Base-by-base conservation (phyloP, 805 yeast species). In the Nakazawaea anatomiae region DNA sequence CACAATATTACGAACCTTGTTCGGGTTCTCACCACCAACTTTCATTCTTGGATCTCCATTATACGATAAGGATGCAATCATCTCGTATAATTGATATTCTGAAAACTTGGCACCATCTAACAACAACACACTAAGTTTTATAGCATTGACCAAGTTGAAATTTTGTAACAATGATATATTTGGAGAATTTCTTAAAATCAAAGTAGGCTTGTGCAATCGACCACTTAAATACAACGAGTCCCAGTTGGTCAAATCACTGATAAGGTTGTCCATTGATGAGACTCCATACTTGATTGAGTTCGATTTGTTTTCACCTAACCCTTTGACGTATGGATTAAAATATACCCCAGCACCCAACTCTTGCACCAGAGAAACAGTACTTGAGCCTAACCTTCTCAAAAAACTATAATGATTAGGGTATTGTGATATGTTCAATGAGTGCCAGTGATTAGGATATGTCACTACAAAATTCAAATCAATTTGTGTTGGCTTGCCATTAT, bases 191-290 rank as follows among this genome's bases (percentile, higher is more conserved):
- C 81, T 76, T 39, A 88, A 64, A 35, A 87, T 75, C 54, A 87
- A 85, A 5, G 92, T 96, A 0, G 99, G 99, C 61, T 94, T 94
- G 59, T 94, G 99, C 52, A 94, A 71, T 55, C 99, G 74, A 1
- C 99, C 99, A 1, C 97, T 95, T 18, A 94, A 62, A 60, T 94
- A 94, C 59, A 94, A 76, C 0, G 90, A 79, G 31, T 81, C 73
- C 99, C 99, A 94, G 50, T 85, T 80, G n/a, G 79, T 72, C 30
- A 94, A 69, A 67, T 94, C 99, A 38, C 72, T 72, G 39, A 82
- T 66, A 25, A 89, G 67, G 8, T 75, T 75, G 27, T 79, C 76
- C 55, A 79, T 73, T 4, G 89, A 82, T 1, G 90, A 85, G 10
- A 90, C 84, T 11, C 99, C 99, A 62, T 94, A 94, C 63, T 94